Base-by-base conservation (phyloP, 169 alveolate genomes). In the Plasmodium falciparum region DNA sequence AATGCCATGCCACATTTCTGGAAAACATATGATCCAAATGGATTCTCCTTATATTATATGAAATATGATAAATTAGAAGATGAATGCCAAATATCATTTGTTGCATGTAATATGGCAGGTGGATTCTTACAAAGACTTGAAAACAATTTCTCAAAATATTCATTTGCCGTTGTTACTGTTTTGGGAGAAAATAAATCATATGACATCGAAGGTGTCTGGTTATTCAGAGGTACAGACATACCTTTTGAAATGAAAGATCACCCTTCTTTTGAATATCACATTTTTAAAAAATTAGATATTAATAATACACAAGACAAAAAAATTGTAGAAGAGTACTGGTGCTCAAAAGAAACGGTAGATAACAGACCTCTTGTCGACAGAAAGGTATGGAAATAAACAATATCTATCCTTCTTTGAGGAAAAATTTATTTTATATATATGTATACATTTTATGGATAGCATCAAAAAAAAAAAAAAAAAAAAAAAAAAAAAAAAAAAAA, bases 131-230 rank as follows among this genome's bases (percentile, higher is more conserved):
- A 98, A 93, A 93, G 99, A 74, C 83, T 97, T 58, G 99, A 98
- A 76, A 94, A 93, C 54, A 94, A 95, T 54, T 95, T 98, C 88
- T 97, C 99, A 73, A 97, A 97, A 88, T 78, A 93, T 62, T 94
- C 98, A n/a, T 99, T 98, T 93, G 99, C 98, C 63, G 98, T 97
- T 29, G 94, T 97, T 47, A 95, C 98, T 54, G 98, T 99, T 15
- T 92, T 97, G 76, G 99, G 99, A 29, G 96, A 96, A 66, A 98
- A 91, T 54, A 97, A 97, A 49, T 72, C 95, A 88, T 96, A 96
- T 75, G 99, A 98, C 73, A 96, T 98, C 56, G 96, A 93, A 90
- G 99, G 99, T 12, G 99, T 98, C 6, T 98, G 99, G 99, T 76
- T 98, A 90, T 97, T 97, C 95, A 96, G 98, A 94, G 99, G 99